phyloP scores from a whole-genome alignment of 148 eudicot species.

The Beta vulgaris region DNA sequence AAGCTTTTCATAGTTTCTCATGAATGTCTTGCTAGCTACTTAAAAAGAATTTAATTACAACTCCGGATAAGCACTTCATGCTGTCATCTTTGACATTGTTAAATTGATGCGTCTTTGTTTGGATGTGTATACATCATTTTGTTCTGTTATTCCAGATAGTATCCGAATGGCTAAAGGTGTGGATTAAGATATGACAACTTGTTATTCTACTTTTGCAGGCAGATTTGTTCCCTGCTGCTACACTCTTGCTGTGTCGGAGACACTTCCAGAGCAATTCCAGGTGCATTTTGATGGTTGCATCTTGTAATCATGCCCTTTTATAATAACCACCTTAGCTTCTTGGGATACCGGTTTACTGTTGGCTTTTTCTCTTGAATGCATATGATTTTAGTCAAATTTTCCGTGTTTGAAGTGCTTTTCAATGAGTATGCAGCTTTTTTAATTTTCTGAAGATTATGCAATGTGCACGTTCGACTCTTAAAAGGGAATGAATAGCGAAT shows the following conservation, averaged over 20 bases:
- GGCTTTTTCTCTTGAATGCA: neutral
- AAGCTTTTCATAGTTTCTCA: too few species aligned
- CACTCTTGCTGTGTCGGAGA: slow-evolving; percentile 79
- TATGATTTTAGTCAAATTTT: neutral
- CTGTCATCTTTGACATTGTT: neutral
- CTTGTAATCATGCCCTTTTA: neutral
- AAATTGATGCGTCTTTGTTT: neutral
- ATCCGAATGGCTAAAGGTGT: neutral
- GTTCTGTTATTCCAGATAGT: neutral
- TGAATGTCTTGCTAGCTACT: too few species aligned
- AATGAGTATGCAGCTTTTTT: neutral
- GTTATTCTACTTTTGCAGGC: slow-evolving; percentile 35
- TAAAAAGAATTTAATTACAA: too few species aligned
- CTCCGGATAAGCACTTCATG: neutral
- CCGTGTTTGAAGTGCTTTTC: neutral
- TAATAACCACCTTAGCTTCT: neutral
- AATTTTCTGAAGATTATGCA: too few species aligned
- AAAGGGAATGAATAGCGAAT: too few species aligned
- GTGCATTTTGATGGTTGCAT: slow-evolving; percentile 25
- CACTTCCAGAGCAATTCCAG: slow-evolving; percentile 67
- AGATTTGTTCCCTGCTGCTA: slow-evolving; percentile 75
- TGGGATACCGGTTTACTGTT: neutral
- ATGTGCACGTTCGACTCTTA: too few species aligned
- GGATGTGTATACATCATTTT: neutral
- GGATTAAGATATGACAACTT: neutral